A percentile compares a stretch with the other conserved stretches of the same genome.
phyloP scores from a whole-genome alignment of 2,329 filamentous ascomycete species.

The Chrysosporium keratinophilum region DNA sequence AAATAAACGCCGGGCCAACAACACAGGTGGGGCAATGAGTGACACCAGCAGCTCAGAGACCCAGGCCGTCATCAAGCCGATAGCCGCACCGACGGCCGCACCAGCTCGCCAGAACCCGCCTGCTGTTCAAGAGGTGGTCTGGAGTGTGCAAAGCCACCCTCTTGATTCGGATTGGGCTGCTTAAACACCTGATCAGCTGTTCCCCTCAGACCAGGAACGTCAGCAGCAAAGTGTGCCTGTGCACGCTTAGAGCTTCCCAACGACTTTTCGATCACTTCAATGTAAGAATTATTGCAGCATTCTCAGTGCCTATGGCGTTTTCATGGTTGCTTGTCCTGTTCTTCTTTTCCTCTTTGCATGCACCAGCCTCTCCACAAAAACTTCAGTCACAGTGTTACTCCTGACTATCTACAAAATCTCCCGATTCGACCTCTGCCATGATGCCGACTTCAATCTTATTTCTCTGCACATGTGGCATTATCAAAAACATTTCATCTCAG shows the following conservation, averaged over 20 bases:
- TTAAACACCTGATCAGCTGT: constrained; percentile 17
- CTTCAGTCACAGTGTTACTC: not conserved
- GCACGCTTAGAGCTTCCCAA: not conserved
- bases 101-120: constrained; percentile 21
- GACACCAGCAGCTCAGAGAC: constrained; percentile 27
- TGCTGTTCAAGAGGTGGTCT: constrained; percentile 20
- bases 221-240: not conserved
- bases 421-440: not conserved
- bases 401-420: not conserved
- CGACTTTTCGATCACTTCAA: not conserved
- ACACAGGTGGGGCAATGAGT: constrained; percentile 35
- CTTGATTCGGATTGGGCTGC: constrained; percentile 39
- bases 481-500: not conserved
- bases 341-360: not conserved
- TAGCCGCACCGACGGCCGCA: not conserved
- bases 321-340: not conserved
- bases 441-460: not conserved
- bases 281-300: not conserved
- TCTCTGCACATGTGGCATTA: not conserved
- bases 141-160: constrained; percentile 30
- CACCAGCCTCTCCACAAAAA: not conserved
- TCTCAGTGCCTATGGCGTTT: not conserved
- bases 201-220: not conserved
- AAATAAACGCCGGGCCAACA: constrained; percentile 41
- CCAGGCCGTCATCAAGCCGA: not conserved